phyloP scores from a whole-genome alignment of 768 basidiomycete species.

The Candolleomyces efflorescens region DNA sequence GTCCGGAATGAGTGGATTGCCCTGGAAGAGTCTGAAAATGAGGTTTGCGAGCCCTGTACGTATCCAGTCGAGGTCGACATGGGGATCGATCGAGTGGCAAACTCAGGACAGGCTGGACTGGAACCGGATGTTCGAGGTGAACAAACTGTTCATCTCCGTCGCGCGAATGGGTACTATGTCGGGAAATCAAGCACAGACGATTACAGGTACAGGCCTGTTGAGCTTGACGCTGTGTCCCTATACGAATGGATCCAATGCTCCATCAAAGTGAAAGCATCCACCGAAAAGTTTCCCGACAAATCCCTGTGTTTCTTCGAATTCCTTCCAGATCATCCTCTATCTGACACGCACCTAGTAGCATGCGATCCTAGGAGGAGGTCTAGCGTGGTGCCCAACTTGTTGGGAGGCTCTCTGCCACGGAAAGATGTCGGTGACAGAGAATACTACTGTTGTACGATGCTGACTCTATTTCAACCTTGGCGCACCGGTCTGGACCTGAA shows the following conservation, averaged over 20 bases:
- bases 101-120: neutral
- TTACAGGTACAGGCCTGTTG: neutral
- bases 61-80: conserved; percentile 19
- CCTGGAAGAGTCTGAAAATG: too few species aligned
- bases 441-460: neutral
- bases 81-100: neutral
- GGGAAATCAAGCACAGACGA: neutral
- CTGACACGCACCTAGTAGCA: neutral
- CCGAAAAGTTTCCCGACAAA: too few species aligned
- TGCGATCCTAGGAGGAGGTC: neutral
- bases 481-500: neutral
- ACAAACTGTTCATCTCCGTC: too few species aligned
- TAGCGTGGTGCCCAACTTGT: neutral
- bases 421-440: neutral
- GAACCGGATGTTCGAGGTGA: too few species aligned
- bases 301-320: too few species aligned
- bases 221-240: neutral
- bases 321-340: neutral
- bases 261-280: too few species aligned
- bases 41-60: too few species aligned
- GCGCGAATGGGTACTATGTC: too few species aligned
- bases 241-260: conserved; percentile 1
- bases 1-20: conserved; percentile 22
- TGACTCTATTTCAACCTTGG: neutral
- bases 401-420: neutral